Evolutionary conservation across 2,329 filamentous ascomycete genomes (phyloP).

Genomic region (Thelonectria rubi): DNA sequence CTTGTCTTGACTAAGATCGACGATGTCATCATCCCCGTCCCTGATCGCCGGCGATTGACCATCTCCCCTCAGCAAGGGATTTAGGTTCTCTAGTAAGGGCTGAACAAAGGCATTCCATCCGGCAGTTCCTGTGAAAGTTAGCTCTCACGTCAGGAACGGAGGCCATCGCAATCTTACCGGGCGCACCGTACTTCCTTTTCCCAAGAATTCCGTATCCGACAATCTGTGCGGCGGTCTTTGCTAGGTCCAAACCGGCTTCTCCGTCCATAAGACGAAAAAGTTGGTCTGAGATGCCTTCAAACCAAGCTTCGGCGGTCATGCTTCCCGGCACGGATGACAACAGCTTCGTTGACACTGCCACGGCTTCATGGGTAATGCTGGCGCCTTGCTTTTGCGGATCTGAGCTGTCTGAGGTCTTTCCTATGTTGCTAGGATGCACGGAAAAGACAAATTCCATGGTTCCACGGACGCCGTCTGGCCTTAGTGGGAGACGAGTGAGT

Average conservation of each 20-base stretch:
- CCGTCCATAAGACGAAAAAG: slow-evolving; percentile 70
- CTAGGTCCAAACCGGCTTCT: slow-evolving; percentile 46
- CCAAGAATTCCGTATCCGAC: slow-evolving; percentile 70
- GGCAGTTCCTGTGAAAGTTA: slow-evolving; percentile 53
- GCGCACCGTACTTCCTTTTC: slow-evolving; percentile 69
- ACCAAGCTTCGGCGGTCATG: slow-evolving; percentile 67
- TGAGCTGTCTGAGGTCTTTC: slow-evolving; percentile 51
- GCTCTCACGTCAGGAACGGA: background rate
- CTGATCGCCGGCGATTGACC: slow-evolving; percentile 26
- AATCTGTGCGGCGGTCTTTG: slow-evolving; percentile 50
- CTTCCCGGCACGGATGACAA: slow-evolving; percentile 67
- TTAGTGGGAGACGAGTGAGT: slow-evolving; percentile 68
- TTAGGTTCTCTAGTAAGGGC: slow-evolving; percentile 64
- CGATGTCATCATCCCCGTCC: slow-evolving; percentile 49
- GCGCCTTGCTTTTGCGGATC: slow-evolving; percentile 65
- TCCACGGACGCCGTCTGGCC: slow-evolving; percentile 70
- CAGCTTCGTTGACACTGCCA: slow-evolving; percentile 69
- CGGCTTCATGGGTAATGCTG: slow-evolving; percentile 73
- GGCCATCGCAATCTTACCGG: slow-evolving; percentile 52
- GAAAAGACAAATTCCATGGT: slow-evolving; percentile 77
- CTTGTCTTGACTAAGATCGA: slow-evolving; percentile 55
- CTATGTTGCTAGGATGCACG: slow-evolving; percentile 66
- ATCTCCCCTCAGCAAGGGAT: slow-evolving; percentile 49
- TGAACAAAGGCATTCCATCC: slow-evolving; percentile 71
- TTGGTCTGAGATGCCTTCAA: slow-evolving; percentile 67